Evolutionary conservation across 139 green algal species (phyloP), one percentile per base, ranked within the genome.

Genomic region (Chlamydomonas asymmetrica): DNA sequence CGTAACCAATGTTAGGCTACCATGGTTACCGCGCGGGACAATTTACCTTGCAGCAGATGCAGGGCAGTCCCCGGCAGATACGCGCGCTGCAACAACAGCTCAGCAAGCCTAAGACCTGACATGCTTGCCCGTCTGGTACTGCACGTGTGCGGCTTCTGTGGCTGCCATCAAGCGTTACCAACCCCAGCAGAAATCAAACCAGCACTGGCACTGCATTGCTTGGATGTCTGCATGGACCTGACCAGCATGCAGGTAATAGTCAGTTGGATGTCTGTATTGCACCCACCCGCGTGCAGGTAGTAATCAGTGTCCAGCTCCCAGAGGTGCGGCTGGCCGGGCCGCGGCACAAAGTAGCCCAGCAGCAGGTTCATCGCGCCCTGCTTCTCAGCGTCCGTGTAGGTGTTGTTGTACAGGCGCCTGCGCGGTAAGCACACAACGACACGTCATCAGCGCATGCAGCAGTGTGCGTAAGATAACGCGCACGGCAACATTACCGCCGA

Each of bases 291-390:
- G 79, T 96, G 92, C 60, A 97, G 84, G 85, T 94, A 94, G 48
- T 90, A 74, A 68, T 97, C 93, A 0, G 74, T 84, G 66, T 92
- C 91, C 32, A 97, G 88, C 62, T 96, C 90, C 93, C 93, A 97
- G 5, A 97, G 41, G 8, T 84, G 78, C 2, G 89, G 85, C 64
- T 88, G 82, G 54, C 83, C 84, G 22, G 80, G 81, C 1, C 45
- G n/a, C 0, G 86, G 81, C 34, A 82, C 67, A 48, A 90, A 94
- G 76, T 91, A 85, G 39, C 94, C 94, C 54, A 98, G 87, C 71
- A 98, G 97, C 31, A 98, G 82, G 84, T 99, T 98, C 80, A 98
- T 97, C 54, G 93, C 93, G 50, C 95, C 92, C 86, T 98, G 94
- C 88, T 97, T 98, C 78, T 98, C 92, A 37, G 86, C 86, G 66